Base-by-base conservation (phyloP, 1,139 yeast genomes). In the Kluyveromyces sp. region DNA sequence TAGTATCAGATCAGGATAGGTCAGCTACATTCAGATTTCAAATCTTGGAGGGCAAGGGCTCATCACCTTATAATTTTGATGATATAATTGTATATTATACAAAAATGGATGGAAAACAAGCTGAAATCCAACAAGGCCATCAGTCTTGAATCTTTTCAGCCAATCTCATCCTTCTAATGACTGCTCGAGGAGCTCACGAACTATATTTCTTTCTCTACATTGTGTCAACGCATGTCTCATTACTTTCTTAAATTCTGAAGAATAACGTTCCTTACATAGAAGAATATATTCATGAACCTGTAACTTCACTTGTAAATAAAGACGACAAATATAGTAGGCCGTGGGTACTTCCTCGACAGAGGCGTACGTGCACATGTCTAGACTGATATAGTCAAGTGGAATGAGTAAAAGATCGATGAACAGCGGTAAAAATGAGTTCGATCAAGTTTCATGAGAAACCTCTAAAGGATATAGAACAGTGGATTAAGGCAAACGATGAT, bases 381-480 rank as follows among this genome's bases (percentile, higher is more conserved):
- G n/a, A n/a, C n/a, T n/a, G n/a, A n/a, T n/a, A n/a, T n/a, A n/a
- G n/a, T n/a, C n/a, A n/a, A n/a, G n/a, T n/a, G n/a, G n/a, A n/a
- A n/a, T n/a, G n/a, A n/a, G n/a, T n/a, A n/a, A n/a, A n/a, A n/a
- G n/a, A n/a, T n/a, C n/a, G n/a, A n/a, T 22, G 26, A 22, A 22
- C 26, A 22, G 9, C 6, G 26, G 9, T 6, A 6, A 9, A 17
- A 7, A 33, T 33, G 36, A 33, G 26, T 13, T 18, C 36, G 25
- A 38, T 32, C 12, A 38, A 38, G 15, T 38, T 38, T 15, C 36
- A 38, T 13, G 31, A 31, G 13, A 22, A 16, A 19, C 16, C 41
- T 4, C 31, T 38, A 18, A 31, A 38, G 20, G 41, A 38, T 7
- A n/a, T 38, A 11, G 32, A n/a, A 6, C 29, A 19, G 31, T 38